Evolutionary conservation across 2,329 filamentous ascomycete genomes (phyloP).

Genomic region (Monilinia aucupariae): DNA sequence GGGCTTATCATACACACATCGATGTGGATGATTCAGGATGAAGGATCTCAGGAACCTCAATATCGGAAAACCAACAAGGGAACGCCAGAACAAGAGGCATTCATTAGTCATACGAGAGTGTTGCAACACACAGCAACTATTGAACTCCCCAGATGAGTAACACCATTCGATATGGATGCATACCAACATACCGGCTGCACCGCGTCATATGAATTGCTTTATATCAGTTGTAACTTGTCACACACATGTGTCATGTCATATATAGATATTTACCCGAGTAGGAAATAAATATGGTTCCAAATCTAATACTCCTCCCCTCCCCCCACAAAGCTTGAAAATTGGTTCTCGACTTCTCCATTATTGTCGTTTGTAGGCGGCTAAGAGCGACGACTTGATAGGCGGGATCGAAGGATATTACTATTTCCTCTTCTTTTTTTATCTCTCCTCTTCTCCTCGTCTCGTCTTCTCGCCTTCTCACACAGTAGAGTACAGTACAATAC

Average conservation of each 20-base stretch:
- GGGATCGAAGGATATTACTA: background rate
- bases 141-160: background rate
- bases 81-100: background rate
- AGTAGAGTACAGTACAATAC: no score
- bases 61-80: background rate
- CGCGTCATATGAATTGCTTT: background rate
- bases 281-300: background rate
- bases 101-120: background rate
- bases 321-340: constrained; percentile 1
- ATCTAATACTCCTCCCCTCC: background rate
- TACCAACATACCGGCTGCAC: background rate
- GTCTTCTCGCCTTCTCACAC: no score
- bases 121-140: background rate
- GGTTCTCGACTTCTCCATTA: background rate
- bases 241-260: background rate
- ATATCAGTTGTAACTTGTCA: background rate
- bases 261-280: no score
- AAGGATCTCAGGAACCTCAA: background rate
- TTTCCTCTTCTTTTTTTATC: background rate
- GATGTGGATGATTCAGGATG: no score
- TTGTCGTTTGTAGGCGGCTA: background rate
- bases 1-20: no score
- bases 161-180: background rate
- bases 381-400: background rate
- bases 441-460: no score